Base-by-base conservation (phyloP, 2,329 filamentous ascomycete species). In the Fusarium bactridioides region DNA sequence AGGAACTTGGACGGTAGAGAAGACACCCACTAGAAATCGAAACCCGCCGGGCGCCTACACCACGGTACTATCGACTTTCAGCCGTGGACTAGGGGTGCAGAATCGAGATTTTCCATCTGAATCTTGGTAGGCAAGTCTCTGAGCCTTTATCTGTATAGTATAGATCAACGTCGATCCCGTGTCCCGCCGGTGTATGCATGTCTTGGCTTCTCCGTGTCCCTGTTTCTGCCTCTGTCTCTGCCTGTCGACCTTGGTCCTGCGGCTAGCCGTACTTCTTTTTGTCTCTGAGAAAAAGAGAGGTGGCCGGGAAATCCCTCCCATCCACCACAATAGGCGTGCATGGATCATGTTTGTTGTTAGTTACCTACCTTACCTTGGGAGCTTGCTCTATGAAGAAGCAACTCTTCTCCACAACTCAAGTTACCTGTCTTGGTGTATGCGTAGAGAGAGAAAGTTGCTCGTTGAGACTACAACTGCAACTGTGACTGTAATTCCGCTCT, bases 51-150 rank as follows among this genome's bases (percentile, higher is more conserved):
- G 51, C 51, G 60, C 37, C 50, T 48, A 53, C 31, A 53, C 31
- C 13, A 27, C 18, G 12, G 31, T 35, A 38, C 60, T 53, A 29
- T 66, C 61, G 27, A 38, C 38, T 64, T 57, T 29, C 60, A 64
- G 44, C 43, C 63, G 55, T 58, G 53, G 38, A 25, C 38, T 31
- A 57, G 40, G 29, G 27, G n/a, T 45, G 54, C 13, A 10, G 31
- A 74, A 74, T 76, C 74, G 72, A 74, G 74, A 76, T 76, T 76
- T 76, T 63, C 67, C 72, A 76, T 74, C 70, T 74, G 66, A 63
- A 76, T 76, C 74, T 51, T 64, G 58, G 61, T 59, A 54, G 23
- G 53, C 55, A 41, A 70, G 69, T 61, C 58, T 63, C 57, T 51
- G 62, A 64, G 67, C 65, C 56, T 62, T 56, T 19, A 53, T 53